Conservation (phyloP, 768 basidiomycete species). For the Trametopsis cervina region DNA sequence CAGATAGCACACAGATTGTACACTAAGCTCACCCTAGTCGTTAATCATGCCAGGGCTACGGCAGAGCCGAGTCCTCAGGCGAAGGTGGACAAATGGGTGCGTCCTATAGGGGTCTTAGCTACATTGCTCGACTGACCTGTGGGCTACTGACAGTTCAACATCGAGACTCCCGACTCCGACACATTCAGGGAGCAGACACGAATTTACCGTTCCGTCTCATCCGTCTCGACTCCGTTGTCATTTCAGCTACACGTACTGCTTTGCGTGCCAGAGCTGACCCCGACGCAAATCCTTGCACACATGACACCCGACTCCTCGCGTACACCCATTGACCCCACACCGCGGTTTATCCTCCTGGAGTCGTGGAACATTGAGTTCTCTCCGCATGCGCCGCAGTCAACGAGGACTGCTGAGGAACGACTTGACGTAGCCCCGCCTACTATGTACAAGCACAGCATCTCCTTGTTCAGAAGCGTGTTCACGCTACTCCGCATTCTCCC, state of each 20-base stretch:
- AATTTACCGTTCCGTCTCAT: conserved; percentile 53
- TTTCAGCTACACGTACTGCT: conserved; percentile 68
- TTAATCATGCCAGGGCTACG: conserved; percentile 69
- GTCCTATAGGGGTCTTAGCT: too few species aligned
- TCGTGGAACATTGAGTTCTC: conserved; percentile 52
- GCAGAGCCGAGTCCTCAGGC: conserved; percentile 33
- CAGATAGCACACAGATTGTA: conserved; percentile 83
- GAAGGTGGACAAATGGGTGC: conserved; percentile 79
- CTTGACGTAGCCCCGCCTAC: conserved; percentile 60
- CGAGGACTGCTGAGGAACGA: conserved; percentile 10
- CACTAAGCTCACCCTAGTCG: conserved; percentile 71
- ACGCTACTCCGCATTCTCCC: conserved; percentile 69
- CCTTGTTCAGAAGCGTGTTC: conserved; percentile 72
- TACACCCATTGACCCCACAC: conserved; percentile 61
- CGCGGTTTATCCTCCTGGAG: conserved; percentile 66
- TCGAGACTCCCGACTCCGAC: conserved; percentile 72
- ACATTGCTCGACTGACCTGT: too few species aligned
- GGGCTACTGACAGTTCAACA: conserved; percentile 81
- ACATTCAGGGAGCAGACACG: conserved; percentile 57
- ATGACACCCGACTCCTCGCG: conserved; percentile 51
- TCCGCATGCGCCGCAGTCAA: conserved; percentile 14
- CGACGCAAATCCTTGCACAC: conserved; percentile 70
- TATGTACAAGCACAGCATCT: conserved; percentile 81
- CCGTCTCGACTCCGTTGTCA: conserved; percentile 42
- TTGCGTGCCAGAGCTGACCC: conserved; percentile 57